Base-by-base conservation (phyloP, 2,329 filamentous ascomycete species). In the Cladosporium colombiae region DNA sequence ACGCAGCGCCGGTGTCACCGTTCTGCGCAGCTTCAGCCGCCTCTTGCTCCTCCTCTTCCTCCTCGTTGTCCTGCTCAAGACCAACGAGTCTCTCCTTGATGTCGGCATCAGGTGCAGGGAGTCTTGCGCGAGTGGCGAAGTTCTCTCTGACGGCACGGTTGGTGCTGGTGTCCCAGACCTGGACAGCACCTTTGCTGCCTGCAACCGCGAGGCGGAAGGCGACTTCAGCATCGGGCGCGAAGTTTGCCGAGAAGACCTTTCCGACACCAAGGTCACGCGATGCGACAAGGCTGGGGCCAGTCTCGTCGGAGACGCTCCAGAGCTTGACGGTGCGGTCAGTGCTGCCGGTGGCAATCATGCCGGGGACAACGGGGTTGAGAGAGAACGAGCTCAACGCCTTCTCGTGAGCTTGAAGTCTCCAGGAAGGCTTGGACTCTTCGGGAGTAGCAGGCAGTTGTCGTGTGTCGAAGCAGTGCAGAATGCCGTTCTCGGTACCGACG, bases 131-230 rank as follows among this genome's bases (percentile, higher is more conserved):
- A 73, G 82, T 87, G 40, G 91, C 92, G 81, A 99, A 99, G 1
- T 90, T 89, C 69, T 90, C 86, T 66, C 95, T 87, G 35, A 99
- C 92, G 29, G 91, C 90, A 16, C 87, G 87, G 77, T 99, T 99
- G 65, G 95, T 99, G 77, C 92, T 89, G 25, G 95, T 97, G 79
- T 98, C 94, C 95, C 95, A 99, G 62, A 99, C 89, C 77, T 96
- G 91, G 75, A 98, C 88, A 40, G 87, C 87, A 55, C 95, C 95
- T 81, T 96, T 96, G 83, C 93, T 98, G 64, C 95, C 95, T 7
- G 94, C 95, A 21, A 99, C 92, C 2, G 93, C 91, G 53, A 99
- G 84, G 63, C 95, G 86, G 85, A 98, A 99, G 27, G 91, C 91
- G 11, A 98, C 93, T 79, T 95, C 92, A 37, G 88, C 79, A 76